Evolutionary conservation across 805 yeast genomes (phyloP), one percentile per base, ranked within the genome.

Genomic region (Wickerhamiella shivajii): DNA sequence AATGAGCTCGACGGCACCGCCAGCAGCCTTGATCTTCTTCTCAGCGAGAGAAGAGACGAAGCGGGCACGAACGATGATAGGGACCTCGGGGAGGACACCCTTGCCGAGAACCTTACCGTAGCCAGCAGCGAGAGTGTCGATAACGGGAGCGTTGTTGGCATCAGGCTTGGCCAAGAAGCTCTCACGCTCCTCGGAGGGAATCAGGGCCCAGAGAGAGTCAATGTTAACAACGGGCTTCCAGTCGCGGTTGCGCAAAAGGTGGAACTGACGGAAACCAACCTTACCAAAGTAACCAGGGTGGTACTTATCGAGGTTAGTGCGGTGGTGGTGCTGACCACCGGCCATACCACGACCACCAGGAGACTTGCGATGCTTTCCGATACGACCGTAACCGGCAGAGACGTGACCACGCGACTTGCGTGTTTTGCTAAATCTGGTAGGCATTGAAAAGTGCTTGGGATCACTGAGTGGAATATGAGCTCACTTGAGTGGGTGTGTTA

Each of bases 261-360:
- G 95, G 94, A 77, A 87, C 77, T 79, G 77, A 79, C 98, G 83
- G 96, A 87, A 87, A 85, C 99, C 99, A 64, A 90, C 97, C 74
- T 90, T 92, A 80, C 99, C 99, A 72, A 90, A 90, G 87, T 90
- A 90, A 84, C 99, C 99, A 61, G 98, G 98, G 69, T 90, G 99
- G 94, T 80, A 90, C 71, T 87, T 90, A 69, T 90, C 99, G 73
- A 90, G 69, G 76, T 90, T 90, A 67, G 90, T 85, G 77, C 99
- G 83, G 95, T 90, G 98, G 71, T 90, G 99, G 70, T 87, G 97
- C 71, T 74, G 87, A 83, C 99, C 99, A 87, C 99, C 99, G 65
- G 99, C 99, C 85, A 71, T 87, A 90, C 99, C 99, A 72, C 97
- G 85, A 73, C 98, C 98, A 90, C 98, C 98, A 53, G 98, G 96